Evolutionary conservation across 129 eudicot species (phyloP).

Genomic region (Flaveria brownii): DNA sequence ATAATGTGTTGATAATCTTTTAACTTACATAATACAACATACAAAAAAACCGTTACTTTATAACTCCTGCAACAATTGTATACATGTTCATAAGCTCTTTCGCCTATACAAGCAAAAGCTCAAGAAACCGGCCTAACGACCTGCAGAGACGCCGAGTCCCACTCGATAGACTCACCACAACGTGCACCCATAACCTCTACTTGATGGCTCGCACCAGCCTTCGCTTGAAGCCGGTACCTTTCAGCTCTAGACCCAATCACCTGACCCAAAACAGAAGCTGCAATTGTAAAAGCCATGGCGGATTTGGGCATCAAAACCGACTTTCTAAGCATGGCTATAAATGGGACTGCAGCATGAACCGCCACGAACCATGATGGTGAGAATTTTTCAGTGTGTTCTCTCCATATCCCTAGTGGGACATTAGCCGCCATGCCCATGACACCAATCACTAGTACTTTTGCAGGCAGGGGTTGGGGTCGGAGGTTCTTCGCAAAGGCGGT

Average conservation of each 20-base stretch:
- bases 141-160: slow-evolving; percentile 48
- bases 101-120: slow-evolving; percentile 14
- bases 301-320: slow-evolving; percentile 90
- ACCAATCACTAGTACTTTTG: slow-evolving; percentile 80
- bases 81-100: not conserved
- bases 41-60: not conserved
- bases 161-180: slow-evolving; percentile 49
- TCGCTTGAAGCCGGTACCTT: slow-evolving; percentile 60
- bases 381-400: slow-evolving; percentile 91
- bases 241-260: slow-evolving; percentile 98
- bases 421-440: slow-evolving; percentile 89
- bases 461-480: slow-evolving; percentile 80
- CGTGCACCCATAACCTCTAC: slow-evolving; percentile 35
- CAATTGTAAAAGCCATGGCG: slow-evolving; percentile 96
- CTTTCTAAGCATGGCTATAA: slow-evolving; percentile 92
- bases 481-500: slow-evolving; percentile 88
- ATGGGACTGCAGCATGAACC: slow-evolving; percentile 99
- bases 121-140: slow-evolving; percentile 42
- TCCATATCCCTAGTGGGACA: slow-evolving; percentile 89
- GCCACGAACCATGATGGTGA: slow-evolving; percentile 95
- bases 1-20: not conserved
- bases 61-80: slow-evolving; percentile 6
- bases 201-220: slow-evolving; percentile 29
- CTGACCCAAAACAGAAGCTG: slow-evolving; percentile 91
- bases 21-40: slow-evolving; percentile 1